Evolutionary conservation across 148 eudicot genomes (phyloP), one percentile per base, ranked within the genome.

Genomic region (Rhododendron kiyosumense): DNA sequence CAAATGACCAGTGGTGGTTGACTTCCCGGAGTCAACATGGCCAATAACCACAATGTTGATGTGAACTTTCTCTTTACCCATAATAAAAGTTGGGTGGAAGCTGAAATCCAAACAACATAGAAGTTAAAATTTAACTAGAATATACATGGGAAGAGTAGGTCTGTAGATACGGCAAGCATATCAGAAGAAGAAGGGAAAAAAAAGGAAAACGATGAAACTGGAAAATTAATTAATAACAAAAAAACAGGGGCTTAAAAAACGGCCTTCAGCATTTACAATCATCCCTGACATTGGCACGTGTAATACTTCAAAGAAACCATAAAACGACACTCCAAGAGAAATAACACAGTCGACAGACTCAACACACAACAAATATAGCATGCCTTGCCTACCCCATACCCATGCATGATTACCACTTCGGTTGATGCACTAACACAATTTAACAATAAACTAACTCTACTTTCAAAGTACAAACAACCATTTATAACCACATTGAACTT

Each of bases 1-100:
- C 52, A 90, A 82, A 80, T 90, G 91, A 75, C 91, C 91, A 81
- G 91, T 90, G 43, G 91, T 90, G 63, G 91, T 90, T 7, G 91
- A 90, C 87, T 90, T 90, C 67, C 92, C 92, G 2, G 92, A 90
- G 92, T 90, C 92, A 48, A 90, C 92, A 67, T 90, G 92, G 57
- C 90, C 92, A 87, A 91, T 91, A 85, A 91, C 91, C 54, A 89
- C 92, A 45, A 89, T 89, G 89, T 61, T 89, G 54, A 89, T 89
- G 87, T 89, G 91, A 73, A 61, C 32, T 86, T 89, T 89, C 65
- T 89, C 91, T 57, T 89, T 89, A 78, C 91, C 91, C 91, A 88
- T 88, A 67, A 34, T 41, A 22, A 79, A 63, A 24, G 46, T 10
- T n/a, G 17, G n/a, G 48, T 22, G 32, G 20, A 24, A 65, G n/a